Percentiles rank a stretch among this genome's conserved stretches.
phyloP scores from a whole-genome alignment of 495 filamentous ascomycete species.

The Oleoguttula mirabilis region DNA sequence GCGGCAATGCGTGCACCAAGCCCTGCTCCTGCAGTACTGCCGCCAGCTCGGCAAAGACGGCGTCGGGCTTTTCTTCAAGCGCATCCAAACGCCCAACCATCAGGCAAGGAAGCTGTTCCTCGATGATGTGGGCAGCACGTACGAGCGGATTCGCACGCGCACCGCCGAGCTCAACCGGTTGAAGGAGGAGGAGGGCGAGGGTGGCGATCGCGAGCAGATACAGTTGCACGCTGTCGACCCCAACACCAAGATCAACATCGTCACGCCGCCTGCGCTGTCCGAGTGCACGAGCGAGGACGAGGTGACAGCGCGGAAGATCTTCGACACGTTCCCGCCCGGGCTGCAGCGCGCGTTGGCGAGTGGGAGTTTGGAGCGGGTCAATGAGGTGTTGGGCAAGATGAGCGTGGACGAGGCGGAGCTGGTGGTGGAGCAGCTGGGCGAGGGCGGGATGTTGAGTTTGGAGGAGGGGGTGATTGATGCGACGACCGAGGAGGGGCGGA shows the following conservation, averaged over 20 bases:
- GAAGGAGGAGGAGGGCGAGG: constrained; percentile 52
- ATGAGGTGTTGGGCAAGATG: constrained; percentile 91
- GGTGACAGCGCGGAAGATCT: constrained; percentile 50
- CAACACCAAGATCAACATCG: constrained; percentile 84
- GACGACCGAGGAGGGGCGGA: constrained; percentile 80
- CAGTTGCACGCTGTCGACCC: constrained; percentile 94
- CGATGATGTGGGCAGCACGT: constrained; percentile 84
- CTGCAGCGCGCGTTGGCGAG: constrained; percentile 71
- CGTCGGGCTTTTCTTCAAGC: constrained; percentile 86
- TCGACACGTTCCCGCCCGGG: constrained; percentile 69
- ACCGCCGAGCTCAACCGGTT: constrained; percentile 64
- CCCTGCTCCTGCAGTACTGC: constrained; percentile 86
- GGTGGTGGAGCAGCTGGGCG: constrained; percentile 67
- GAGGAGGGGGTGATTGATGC: constrained; percentile 91
- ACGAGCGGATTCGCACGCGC: constrained; percentile 63
- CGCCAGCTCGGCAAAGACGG: constrained; percentile 77
- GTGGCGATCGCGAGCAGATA: constrained; percentile 59
- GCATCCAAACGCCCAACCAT: constrained; percentile 80
- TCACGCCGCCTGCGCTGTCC: constrained; percentile 39
- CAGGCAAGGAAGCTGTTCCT: constrained; percentile 84
- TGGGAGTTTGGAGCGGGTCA: constrained; percentile 83
- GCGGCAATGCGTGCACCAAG: constrained; percentile 87
- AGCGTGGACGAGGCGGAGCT: constrained; percentile 86
- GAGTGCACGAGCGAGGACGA: constrained; percentile 52
- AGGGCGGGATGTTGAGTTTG: constrained; percentile 83